Percentiles rank a stretch among this genome's conserved stretches.
These are phyloP conservation scores for Pythium sukuiense DNA, from an alignment of 352 stramenopile species.

Conservation along the genomic window DNA sequence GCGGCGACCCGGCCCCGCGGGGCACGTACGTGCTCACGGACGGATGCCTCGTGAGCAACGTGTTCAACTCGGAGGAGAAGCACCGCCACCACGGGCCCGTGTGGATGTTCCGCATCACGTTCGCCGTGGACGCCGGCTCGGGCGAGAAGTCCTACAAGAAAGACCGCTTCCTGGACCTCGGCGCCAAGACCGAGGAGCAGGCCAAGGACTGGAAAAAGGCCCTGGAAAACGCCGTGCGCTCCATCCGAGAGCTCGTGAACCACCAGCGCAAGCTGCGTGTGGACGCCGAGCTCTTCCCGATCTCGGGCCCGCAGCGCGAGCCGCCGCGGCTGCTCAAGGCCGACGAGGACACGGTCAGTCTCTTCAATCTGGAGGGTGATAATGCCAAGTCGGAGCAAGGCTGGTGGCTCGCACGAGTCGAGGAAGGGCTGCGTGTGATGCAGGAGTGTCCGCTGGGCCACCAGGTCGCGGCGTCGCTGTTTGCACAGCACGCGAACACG, in stretches of 20 bases:
- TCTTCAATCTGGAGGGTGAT: slow-evolving; percentile 87
- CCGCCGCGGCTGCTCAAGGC: slow-evolving; percentile 69
- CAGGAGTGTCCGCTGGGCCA: slow-evolving; percentile 83
- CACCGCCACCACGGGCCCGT: slow-evolving; percentile 85
- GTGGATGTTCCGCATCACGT: slow-evolving; percentile 91
- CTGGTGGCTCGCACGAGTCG: slow-evolving; percentile 84
- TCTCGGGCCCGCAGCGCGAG: slow-evolving; percentile 45
- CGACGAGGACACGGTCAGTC: slow-evolving; percentile 81
- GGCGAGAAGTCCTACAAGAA: slow-evolving; percentile 88
- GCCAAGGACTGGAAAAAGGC: slow-evolving; percentile 82
- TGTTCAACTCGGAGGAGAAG: slow-evolving; percentile 90
- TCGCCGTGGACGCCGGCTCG: slow-evolving; percentile 53
- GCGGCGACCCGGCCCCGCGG: slow-evolving; percentile 73
- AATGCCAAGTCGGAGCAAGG: slow-evolving; percentile 81
- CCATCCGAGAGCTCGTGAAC: slow-evolving; percentile 64
- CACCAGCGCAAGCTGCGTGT: slow-evolving; percentile 78
- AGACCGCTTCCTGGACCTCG: slow-evolving; percentile 84
- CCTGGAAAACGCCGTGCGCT: slow-evolving; percentile 78
- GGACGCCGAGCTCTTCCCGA: slow-evolving; percentile 74
- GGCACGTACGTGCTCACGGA: slow-evolving; percentile 87
- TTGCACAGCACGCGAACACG: slow-evolving; percentile 75
- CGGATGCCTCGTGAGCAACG: slow-evolving; percentile 67
- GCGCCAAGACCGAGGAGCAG: slow-evolving; percentile 82
- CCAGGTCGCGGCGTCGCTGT: slow-evolving; percentile 76
- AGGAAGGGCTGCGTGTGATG: slow-evolving; percentile 82